Conservation (phyloP, 2,329 filamentous ascomycete species). For the Calonectria pteridis region DNA sequence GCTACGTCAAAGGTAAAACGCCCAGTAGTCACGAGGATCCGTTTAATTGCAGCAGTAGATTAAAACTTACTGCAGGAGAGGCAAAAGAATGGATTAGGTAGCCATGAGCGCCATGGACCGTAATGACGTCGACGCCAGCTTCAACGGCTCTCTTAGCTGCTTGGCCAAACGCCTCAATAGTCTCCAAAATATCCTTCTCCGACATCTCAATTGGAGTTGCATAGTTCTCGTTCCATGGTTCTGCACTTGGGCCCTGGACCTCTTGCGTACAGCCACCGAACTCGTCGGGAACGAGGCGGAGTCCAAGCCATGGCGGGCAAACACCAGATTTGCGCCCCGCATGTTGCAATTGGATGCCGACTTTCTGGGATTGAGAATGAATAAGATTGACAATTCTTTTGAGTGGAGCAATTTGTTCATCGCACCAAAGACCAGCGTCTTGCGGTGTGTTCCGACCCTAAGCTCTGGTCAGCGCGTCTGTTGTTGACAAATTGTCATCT, state of each 20-base stretch:
- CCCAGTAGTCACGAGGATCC: no score
- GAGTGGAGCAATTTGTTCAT: constrained; percentile 12
- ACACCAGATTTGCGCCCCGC: constrained; percentile 1
- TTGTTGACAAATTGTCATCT: neutral
- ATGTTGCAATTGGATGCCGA: constrained; percentile 16
- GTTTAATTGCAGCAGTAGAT: no score
- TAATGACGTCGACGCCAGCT: constrained; percentile 75
- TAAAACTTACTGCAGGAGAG: no score
- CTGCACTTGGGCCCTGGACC: constrained; percentile 57
- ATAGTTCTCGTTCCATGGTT: constrained; percentile 68
- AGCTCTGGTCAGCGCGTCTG: neutral
- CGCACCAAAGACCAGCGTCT: constrained; percentile 20
- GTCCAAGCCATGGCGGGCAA: constrained; percentile 8
- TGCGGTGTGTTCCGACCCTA: constrained; percentile 21
- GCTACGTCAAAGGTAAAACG: no score
- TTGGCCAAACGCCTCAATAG: constrained; percentile 71
- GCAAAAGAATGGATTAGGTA: constrained; percentile 79
- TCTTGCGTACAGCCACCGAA: constrained; percentile 51
- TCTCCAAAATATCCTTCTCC: constrained; percentile 69
- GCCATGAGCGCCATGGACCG: constrained; percentile 82
- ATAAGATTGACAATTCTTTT: neutral
- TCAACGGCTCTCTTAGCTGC: constrained; percentile 68
- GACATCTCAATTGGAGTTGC: constrained; percentile 74
- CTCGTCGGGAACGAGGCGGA: constrained; percentile 14
- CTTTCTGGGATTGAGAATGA: constrained; percentile 14